Base-by-base conservation (phyloP, 2,329 filamentous ascomycete genomes). In the Epichloe amarillans region DNA sequence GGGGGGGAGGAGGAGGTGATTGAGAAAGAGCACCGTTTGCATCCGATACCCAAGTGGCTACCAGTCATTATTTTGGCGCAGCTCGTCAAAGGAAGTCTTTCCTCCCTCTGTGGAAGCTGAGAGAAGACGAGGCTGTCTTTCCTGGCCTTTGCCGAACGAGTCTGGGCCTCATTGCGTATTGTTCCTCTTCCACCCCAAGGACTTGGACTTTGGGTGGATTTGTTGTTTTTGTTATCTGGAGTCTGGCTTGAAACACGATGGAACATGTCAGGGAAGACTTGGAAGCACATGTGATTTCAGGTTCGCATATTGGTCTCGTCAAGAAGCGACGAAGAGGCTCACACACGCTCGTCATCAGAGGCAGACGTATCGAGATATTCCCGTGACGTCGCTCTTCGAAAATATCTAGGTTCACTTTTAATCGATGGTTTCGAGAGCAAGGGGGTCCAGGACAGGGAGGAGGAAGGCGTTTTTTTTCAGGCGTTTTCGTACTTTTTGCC, bases 21-120 rank as follows among this genome's bases (percentile, higher is more conserved):
- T 36, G 39, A 35, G n/a, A 46, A 46, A 46, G 21, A 45, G 35
- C 15, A 46, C 3, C 19, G 5, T 40, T 40, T 44, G 48, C 41
- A 30, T 50, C 39, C 36, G 48, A 50, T 50, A 50, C 35, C 35
- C 48, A 44, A 44, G 41, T 50, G 42, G 33, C 41, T 39, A 45
- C 36, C 41, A 40, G 42, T 40, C 48, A 35, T 45, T 45, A 21
- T 38, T 39, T 14, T 44, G 21, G 19, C 7, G 21, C n/a, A 30
- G 48, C 19, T 38, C 15, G 11, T 15, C 17, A 19, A 39, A 17
- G 33, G 26, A 7, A 36, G 7, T 12, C 33, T 43, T 19, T 7
- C 5, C 7, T 38, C 17, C 21, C 19, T 33, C n/a, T 17, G 15
- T 45, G 33, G n/a, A 6, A 19, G 8, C 23, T 26, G 30, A 19